phyloP scores from a whole-genome alignment of 2,329 filamentous ascomycete species.

The Fusarium clavum region DNA sequence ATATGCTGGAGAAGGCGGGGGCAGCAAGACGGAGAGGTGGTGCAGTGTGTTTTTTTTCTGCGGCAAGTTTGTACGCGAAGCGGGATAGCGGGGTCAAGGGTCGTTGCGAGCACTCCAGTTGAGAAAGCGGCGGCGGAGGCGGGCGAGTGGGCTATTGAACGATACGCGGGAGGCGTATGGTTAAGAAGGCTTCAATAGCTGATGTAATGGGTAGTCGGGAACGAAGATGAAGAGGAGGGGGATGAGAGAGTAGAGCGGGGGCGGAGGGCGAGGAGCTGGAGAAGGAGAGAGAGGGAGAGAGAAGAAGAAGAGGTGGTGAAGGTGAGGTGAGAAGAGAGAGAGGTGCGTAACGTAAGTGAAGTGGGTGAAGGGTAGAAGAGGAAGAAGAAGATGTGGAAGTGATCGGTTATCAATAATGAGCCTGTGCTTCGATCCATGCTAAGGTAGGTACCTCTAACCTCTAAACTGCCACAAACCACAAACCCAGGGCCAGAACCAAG shows the following conservation, averaged over 20 bases:
- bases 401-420: slow-evolving; percentile 23
- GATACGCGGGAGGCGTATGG: slow-evolving; percentile 40
- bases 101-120: slow-evolving; percentile 44
- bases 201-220: slow-evolving; percentile 29
- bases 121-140: slow-evolving; percentile 39
- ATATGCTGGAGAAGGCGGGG: slow-evolving; percentile 39
- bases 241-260: slow-evolving; percentile 45
- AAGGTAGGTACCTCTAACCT: slow-evolving; percentile 2
- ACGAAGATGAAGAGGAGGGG: slow-evolving; percentile 40
- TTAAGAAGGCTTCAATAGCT: slow-evolving; percentile 39
- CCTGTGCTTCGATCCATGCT: not conserved
- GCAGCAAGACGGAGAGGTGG: slow-evolving; percentile 38
- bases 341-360: slow-evolving; percentile 46
- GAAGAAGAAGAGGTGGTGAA: slow-evolving; percentile 44
- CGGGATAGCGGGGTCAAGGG: slow-evolving; percentile 52
- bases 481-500: slow-evolving; percentile 31
- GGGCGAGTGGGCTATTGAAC: slow-evolving; percentile 35
- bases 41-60: slow-evolving; percentile 48
- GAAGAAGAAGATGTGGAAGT: slow-evolving; percentile 35
- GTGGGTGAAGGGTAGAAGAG: slow-evolving; percentile 38
- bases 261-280: slow-evolving; percentile 36
- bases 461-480: slow-evolving; percentile 2
- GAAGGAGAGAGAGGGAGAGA: slow-evolving; percentile 37
- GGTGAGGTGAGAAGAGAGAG: slow-evolving; percentile 47
- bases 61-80: slow-evolving; percentile 46